Base-by-base conservation (phyloP, 306 rosid species). In the Trifolium pratense region DNA sequence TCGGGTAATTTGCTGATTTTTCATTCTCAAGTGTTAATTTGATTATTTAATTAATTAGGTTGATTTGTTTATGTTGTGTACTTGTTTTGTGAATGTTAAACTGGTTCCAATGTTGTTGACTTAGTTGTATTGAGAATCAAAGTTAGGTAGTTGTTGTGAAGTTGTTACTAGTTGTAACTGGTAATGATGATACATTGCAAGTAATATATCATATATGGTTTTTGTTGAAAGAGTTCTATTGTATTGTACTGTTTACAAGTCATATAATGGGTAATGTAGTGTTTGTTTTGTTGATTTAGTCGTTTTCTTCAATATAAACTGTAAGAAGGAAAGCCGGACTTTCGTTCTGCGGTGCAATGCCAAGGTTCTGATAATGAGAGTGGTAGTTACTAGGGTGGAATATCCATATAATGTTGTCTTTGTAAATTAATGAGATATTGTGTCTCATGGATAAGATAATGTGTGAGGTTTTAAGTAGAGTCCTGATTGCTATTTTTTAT, bases 1-100 rank as follows among this genome's bases (percentile, higher is more conserved):
- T 93, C 49, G 98, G 97, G 98, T 93, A 77, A 73, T 68, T 64
- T 62, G 0, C 10, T 13, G 2, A 25, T 57, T 59, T 29, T 3
- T 3, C 15, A 51, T 16, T 15, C 0, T 57, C n/a, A 13, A n/a
- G 9, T 58, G 37, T 57, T 14, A 25, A 13, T 25, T 63, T 23
- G 26, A 29, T 29, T 26, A 26, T 26, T 26, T 29, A 4, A 25
- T 13, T 26, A 36, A 26, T 58, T 58, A 5, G 39, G 36, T 25
- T 42, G 8, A 16, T 66, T 26, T 32, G 26, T 43, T 32, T 10
- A 29, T 21, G 42, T 59, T 42, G 58, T 51, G 13, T 10, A 37
- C 20, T 67, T 32, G 15, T 26, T 74, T 66, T 46, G 62, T 63
- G 23, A 13, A 6, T 5, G 31, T 42, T 63, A 23, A 23, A 14